Base-by-base conservation (phyloP, 768 basidiomycete species). In the Rossbeevera mucosa region DNA sequence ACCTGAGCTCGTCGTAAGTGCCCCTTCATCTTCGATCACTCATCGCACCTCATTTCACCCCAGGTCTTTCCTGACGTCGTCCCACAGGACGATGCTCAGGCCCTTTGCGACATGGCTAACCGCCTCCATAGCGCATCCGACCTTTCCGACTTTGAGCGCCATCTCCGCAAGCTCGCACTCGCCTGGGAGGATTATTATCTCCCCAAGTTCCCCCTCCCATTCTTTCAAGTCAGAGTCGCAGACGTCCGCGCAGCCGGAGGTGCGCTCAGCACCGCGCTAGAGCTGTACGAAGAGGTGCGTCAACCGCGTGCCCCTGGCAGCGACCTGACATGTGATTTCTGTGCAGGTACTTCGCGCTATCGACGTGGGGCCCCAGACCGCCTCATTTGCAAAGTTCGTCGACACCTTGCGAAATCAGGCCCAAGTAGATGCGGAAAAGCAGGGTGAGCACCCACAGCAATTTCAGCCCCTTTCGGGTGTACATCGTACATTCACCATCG, bases 101-200 rank as follows among this genome's bases (percentile, higher is more conserved):
- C 50, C 6, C 60, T 68, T 21, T 59, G 57, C 30, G 59, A 66
- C 8, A 48, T 53, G 21, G 48, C 56, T 1, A 16, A 50, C 7
- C 51, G 51, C 14, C 40, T 64, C 16, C 66, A 60, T 30, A 46
- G 41, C 22, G 59, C 67, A 8, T 56, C 60, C 0, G 47, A 43
- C 13, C 52, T 52, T 22, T 49, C 22, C 1, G 64, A 64, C 1
- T 22, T 60, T 14, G 60, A 57, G 20, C 68, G 66, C 21, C 47
- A 26, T 43, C 40, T 68, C 20, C 68, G 67, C 29, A 50, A 62
- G 20, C 55, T 70, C 7, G 67, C 66, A 0, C 59, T 68, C 14
- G 53, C 57, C 3, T 68, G 68, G 67, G 67, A 68, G 25, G 64
- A 68, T 43, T 64, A 70, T 48, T 68, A 55, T 36, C 65, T 68